phyloP scores from a whole-genome alignment of 73 alveolate genomes.

The Paramecium caudatum region DNA sequence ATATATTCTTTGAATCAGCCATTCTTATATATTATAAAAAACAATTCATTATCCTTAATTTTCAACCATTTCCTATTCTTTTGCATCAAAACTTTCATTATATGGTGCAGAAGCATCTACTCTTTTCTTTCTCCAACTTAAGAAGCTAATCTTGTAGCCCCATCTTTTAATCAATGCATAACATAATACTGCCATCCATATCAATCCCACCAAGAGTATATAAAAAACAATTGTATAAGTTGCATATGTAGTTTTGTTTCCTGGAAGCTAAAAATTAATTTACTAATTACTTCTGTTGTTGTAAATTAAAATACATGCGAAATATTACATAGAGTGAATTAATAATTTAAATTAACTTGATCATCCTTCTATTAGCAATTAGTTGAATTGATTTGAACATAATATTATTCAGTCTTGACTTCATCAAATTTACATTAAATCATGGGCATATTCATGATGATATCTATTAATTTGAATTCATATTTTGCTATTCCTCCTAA shows the following conservation, averaged over 20 bases:
- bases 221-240: neutral
- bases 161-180: conserved; percentile 4
- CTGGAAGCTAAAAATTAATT: neutral
- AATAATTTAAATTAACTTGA: neutral
- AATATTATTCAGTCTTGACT: neutral
- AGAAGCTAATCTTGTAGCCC: neutral
- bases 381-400: conserved; percentile 27
- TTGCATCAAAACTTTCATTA: conserved; percentile 20
- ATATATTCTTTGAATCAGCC: conserved; percentile 2
- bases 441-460: neutral
- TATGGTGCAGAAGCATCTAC: conserved; percentile 28
- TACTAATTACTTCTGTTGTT: neutral
- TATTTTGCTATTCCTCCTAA: conserved; percentile 32
- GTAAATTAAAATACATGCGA: conserved; percentile 12
- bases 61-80: conserved; percentile 15
- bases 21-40: neutral
- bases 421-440: conserved; percentile 14
- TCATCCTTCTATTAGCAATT: neutral
- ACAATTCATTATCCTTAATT: neutral
- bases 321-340: conserved; percentile 16
- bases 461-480: neutral
- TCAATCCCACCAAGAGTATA: neutral
- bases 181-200: neutral
- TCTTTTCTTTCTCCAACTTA: conserved; percentile 5
- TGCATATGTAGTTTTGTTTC: conserved; percentile 35